Base-by-base conservation (phyloP, 2,329 filamentous ascomycete genomes). In the Colletotrichum tabaci region DNA sequence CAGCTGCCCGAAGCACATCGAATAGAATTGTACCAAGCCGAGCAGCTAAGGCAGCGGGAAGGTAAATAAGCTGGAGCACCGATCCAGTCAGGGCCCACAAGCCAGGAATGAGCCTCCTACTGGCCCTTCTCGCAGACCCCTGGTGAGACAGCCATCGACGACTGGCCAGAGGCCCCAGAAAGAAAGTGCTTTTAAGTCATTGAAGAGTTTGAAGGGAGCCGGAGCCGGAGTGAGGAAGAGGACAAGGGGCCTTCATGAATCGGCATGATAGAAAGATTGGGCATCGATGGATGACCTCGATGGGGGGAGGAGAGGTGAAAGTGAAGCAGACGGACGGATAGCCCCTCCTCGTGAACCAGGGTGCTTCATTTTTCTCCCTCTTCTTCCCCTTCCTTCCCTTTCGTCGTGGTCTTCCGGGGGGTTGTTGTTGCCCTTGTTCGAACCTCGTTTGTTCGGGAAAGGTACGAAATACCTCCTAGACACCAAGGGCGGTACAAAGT, bases 261-360 rank as follows among this genome's bases (percentile, higher is more conserved):
- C 73, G 71, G 74, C 66, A 67, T 72, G 74, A 74, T 68, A 68
- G 78, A 75, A 74, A 77, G 75, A 74, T 77, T 79, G 77, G 75
- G 74, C 74, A 73, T 71, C 71, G 72, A 30, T 65, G 68, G 72
- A 30, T 65, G 68, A 68, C 46, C 64, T 61, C 72, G 35, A 72
- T 72, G 55, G 55, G 55, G 35, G 35, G 60, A 16, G 26, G 26
- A 30, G 26, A 30, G 6, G 26, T 30, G 30, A 35, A 55, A 68
- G 42, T 60, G 65, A 57, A 71, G 60, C 47, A 44, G 64, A 65
- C 30, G 30, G 30, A 35, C 8, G 40, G 47, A 50, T 38, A 50
- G 63, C 63, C 58, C 68, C 68, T 71, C 68, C 68, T 68, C 52
- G 53, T 62, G 38, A 44, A 42, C 64, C 35, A 44, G 64, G 67